Evolutionary conservation across 176 grass and related monocot species (phyloP).

Genomic region (Metroxylon sagu): DNA sequence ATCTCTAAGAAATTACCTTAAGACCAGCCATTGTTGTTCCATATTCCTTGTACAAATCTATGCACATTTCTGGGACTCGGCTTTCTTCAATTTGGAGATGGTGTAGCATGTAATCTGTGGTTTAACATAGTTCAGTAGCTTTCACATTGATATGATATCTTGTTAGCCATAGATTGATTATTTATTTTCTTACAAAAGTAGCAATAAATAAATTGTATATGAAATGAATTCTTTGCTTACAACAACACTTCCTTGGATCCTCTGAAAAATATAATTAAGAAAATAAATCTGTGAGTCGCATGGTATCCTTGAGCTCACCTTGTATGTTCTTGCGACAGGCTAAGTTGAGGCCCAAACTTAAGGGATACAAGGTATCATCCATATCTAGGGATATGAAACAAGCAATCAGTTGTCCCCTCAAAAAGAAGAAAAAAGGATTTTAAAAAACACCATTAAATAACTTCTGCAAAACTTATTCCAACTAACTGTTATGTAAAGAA

Average conservation of each 20-base stretch:
- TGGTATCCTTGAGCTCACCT: slow-evolving; percentile 24
- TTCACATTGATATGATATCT: too few relatives aligned
- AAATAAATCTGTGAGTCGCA: too few relatives aligned
- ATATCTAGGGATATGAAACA: slow-evolving; percentile 38
- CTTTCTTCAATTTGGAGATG: slow-evolving; percentile 63
- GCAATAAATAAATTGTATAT: too few relatives aligned
- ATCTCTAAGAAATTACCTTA: slow-evolving; percentile 25
- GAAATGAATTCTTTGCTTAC: too few relatives aligned
- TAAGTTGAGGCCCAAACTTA: slow-evolving; percentile 71
- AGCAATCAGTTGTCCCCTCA: too few relatives aligned
- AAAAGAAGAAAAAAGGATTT: neutral
- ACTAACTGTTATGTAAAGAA: neutral
- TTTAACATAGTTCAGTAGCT: neutral
- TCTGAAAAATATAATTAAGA: too few relatives aligned
- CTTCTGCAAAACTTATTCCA: neutral
- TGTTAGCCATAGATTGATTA: too few relatives aligned
- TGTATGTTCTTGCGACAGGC: slow-evolving; percentile 87
- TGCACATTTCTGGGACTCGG: slow-evolving; percentile 65
- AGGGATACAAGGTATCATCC: slow-evolving; percentile 91
- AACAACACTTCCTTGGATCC: too few relatives aligned
- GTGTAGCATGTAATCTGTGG: slow-evolving; percentile 73
- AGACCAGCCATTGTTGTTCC: slow-evolving; percentile 95
- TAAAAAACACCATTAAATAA: neutral
- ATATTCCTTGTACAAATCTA: slow-evolving; percentile 85
- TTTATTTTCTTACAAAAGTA: too few relatives aligned